Evolutionary conservation across 1,284 basidiomycete species (phyloP).

Genomic region (Trichosporon ovoides): DNA sequence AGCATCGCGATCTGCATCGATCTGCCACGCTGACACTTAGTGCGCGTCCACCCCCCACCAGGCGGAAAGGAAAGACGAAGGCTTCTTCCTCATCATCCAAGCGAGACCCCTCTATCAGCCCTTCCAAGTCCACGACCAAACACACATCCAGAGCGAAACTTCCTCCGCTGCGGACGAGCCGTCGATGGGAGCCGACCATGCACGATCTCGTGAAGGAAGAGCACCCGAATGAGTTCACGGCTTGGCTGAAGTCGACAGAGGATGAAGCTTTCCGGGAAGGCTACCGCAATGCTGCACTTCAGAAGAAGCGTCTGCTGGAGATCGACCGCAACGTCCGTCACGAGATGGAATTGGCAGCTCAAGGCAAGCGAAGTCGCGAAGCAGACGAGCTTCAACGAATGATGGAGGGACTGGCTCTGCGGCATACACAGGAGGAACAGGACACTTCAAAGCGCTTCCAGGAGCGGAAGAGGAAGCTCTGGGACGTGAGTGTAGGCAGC

Average conservation of each 20-base stretch:
- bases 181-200: constrained; percentile 12
- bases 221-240: constrained; percentile 26
- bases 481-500: constrained; percentile 30
- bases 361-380: constrained; percentile 20
- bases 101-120: neutral
- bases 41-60: neutral
- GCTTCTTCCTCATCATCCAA: neutral
- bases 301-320: constrained; percentile 3
- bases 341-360: constrained; percentile 18
- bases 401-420: constrained; percentile 34
- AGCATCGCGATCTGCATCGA: neutral
- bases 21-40: neutral
- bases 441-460: constrained; percentile 28
- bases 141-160: neutral
- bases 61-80: neutral
- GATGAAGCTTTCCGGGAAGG: constrained; percentile 31
- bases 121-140: neutral
- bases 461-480: constrained; percentile 36
- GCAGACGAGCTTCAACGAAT: constrained; percentile 33
- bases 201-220: constrained; percentile 23
- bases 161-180: neutral
- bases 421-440: constrained; percentile 31
- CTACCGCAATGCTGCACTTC: constrained; percentile 7
- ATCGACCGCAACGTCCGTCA: constrained; percentile 13
- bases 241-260: constrained; percentile 34